phyloP scores from a whole-genome alignment of 768 basidiomycete genomes.

The Leccinum pellstonianum region DNA sequence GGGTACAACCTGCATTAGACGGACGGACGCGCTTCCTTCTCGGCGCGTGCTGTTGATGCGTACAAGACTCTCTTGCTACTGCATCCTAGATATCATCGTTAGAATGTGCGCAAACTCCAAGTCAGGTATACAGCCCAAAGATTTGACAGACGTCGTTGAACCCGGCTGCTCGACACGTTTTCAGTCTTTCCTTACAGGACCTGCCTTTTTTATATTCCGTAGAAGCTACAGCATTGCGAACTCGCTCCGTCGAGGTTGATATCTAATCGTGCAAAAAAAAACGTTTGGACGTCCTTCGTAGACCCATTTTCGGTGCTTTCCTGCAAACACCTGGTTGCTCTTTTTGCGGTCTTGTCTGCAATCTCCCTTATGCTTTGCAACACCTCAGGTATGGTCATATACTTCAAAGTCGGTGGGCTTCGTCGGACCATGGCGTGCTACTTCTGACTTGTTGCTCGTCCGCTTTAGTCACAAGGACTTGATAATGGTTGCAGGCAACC shows the following conservation, averaged over 20 bases:
- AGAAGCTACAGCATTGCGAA: background rate
- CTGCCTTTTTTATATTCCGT: background rate
- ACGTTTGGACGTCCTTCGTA: background rate
- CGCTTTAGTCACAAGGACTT: background rate
- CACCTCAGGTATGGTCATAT: background rate
- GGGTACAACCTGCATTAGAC: slow-evolving; percentile 69
- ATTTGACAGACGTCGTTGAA: slow-evolving; percentile 3
- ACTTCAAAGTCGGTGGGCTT: background rate
- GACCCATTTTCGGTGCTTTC: background rate
- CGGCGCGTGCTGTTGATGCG: background rate
- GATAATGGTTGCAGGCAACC: background rate
- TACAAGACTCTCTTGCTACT: background rate
- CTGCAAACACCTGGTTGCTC: background rate
- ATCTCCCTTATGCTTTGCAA: background rate
- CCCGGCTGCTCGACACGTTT: background rate
- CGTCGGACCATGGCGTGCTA: background rate
- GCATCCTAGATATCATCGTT: slow-evolving; percentile 12
- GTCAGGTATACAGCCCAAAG: slow-evolving; percentile 2
- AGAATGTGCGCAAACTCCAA: slow-evolving; percentile 4
- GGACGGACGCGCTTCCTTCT: background rate
- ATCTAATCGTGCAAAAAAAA: background rate
- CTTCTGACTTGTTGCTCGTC: background rate
- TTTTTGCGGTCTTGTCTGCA: background rate
- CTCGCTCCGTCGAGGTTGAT: background rate
- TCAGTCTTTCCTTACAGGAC: background rate